Evolutionary conservation across 2,329 filamentous ascomycete genomes (phyloP), one percentile per base, ranked within the genome.

Genomic region (Ceratocystis lukuohia): DNA sequence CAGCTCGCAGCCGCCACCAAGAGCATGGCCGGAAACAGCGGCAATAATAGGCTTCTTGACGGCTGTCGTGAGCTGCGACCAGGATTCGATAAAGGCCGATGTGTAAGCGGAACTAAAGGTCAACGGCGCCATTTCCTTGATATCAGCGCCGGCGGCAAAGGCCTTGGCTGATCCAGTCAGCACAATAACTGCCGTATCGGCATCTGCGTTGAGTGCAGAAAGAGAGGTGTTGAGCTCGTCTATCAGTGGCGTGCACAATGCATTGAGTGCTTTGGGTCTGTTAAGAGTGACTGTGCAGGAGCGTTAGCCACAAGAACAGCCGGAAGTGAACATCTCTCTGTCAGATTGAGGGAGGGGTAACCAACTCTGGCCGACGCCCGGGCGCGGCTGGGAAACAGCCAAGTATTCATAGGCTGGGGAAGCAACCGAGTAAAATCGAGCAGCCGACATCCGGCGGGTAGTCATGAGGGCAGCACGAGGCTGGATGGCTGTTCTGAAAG

Each of bases 101-200:
- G 85, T 88, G 79, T 96, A 97, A 48, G 94, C 93, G 70, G 87
- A 80, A 69, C 89, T 84, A 78, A 99, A 99, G 66, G 87, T 92
- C 48, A 96, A 84, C 68, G 91, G 87, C 37, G 91, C 89, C 94
- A 99, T 99, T 78, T 99, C 94, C 77, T 97, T 97, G 80, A 99
- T 99, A 77, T 99, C 94, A 69, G 94, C 94, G 64, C 94, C 94
- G 57, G 94, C 93, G 37, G 93, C 93, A 74, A 96, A 99, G 53
- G 93, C 92, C 76, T 88, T 91, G 70, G 91, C 81, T 59, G 88
- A 95, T 66, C 94, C 94, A 0, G 94, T 96, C 67, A 99, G 80
- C 68, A 99, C 77, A 71, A 96, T 90, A 71, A 87, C 88, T 8
- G 84, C 84, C 70, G 91, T 87, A 41, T 82, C 80, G 66, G 86